Evolutionary conservation across 2,329 filamentous ascomycete genomes (phyloP).

Genomic region (Ramularia collo-cygni): DNA sequence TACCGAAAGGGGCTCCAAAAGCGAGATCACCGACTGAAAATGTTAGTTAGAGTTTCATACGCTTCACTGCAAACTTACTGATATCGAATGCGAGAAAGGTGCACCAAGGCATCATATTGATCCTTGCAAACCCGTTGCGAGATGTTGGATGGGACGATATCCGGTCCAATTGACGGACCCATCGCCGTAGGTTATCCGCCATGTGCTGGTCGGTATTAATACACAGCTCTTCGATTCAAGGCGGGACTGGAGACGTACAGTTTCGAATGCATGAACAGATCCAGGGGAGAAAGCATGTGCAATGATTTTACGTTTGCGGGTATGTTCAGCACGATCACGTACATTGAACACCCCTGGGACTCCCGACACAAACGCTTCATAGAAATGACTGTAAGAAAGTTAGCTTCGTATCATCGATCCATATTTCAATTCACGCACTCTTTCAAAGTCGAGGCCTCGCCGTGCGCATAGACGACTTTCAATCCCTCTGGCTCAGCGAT

Average conservation of each 20-base stretch:
- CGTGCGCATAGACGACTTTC: conserved; percentile 24
- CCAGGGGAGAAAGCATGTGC: conserved; percentile 31
- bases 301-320: conserved; percentile 31
- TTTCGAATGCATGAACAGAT: conserved; percentile 29
- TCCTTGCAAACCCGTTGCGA: conserved; percentile 9
- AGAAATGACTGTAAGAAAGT: conserved; percentile 18
- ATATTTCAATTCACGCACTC: conserved; percentile 13
- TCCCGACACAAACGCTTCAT: conserved; percentile 31
- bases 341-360: conserved; percentile 32
- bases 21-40: conserved; percentile 16
- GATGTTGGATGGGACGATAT: conserved; percentile 11
- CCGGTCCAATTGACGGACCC: conserved; percentile 17
- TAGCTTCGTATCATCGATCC: not conserved
- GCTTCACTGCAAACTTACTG: conserved; percentile 1
- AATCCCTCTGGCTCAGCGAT: conserved; percentile 21
- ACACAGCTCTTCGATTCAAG: no score
- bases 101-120: conserved; percentile 24
- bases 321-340: conserved; percentile 29
- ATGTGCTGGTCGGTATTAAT: no score
- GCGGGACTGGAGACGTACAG: not conserved
- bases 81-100: conserved; percentile 23
- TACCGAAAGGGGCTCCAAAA: conserved; percentile 25
- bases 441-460: conserved; percentile 32
- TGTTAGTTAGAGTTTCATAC: no score
- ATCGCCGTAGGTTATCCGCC: conserved; percentile 22